Evolutionary conservation across 148 eudicot species (phyloP).

Genomic region (Selenicereus undatus): DNA sequence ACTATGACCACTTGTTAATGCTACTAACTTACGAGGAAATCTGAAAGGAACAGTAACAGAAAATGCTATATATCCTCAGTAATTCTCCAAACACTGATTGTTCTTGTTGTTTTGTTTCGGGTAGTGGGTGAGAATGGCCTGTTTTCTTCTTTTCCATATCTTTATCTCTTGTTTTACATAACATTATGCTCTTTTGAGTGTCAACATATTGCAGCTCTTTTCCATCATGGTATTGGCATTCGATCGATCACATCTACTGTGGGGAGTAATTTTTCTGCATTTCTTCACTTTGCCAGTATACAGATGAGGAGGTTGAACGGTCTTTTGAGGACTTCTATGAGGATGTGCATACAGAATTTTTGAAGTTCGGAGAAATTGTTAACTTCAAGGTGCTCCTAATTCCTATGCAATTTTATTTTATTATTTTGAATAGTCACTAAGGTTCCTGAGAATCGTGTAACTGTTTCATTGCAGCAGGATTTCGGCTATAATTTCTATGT

Average conservation of each 20-base stretch:
- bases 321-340: conserved; percentile 91
- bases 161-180: background rate
- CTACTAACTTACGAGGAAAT: background rate
- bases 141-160: background rate
- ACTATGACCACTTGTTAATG: background rate
- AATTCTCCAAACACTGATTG: background rate
- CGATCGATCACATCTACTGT: background rate
- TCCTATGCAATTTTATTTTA: conserved; percentile 8
- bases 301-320: conserved; percentile 82
- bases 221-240: background rate
- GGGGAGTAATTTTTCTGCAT: conserved; percentile 21
- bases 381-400: conserved; percentile 73
- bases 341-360: conserved; percentile 96
- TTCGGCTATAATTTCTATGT: background rate
- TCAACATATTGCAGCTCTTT: background rate
- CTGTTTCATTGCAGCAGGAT: background rate
- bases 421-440: background rate
- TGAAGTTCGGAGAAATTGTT: conserved; percentile 85
- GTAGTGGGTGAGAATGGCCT: background rate
- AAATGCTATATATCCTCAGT: background rate
- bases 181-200: conserved; percentile 2
- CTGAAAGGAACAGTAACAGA: background rate
- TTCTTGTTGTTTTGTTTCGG: background rate
- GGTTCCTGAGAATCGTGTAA: background rate
- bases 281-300: conserved; percentile 46